Evolutionary conservation across 2,329 filamentous ascomycete species (phyloP), one percentile per base, ranked within the genome.

Genomic region (Colletotrichum destructivum): DNA sequence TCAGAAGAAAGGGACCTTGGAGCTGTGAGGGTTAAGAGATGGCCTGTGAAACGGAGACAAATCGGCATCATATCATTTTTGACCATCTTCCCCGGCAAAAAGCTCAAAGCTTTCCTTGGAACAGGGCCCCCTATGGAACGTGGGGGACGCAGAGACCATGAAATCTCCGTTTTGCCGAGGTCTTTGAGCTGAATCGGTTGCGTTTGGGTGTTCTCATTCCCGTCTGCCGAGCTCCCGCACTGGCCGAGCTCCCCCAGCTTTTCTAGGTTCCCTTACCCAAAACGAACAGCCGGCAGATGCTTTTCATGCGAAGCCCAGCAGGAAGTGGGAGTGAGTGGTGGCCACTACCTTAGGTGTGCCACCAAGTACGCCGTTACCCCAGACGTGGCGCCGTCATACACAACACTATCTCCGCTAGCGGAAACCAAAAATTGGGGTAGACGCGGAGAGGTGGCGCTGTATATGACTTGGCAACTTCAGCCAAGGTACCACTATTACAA

Each of bases 61-160:
- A 18, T 4, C 1, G 35, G 21, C 54, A 5, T n/a, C 11, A 23
- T 56, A n/a, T 56, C 35, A 18, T 7, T 26, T n/a, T 13, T 3
- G 26, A 35, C 18, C 8, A 56, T 26, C 38, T 42, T 16, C 31
- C 11, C 40, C 23, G 23, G 23, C 4, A n/a, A 23, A 23, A 23
- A 21, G 31, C 62, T 62, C 61, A 9, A 42, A 12, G 47, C 44
- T 47, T 47, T 26, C 21, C 16, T 23, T 16, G n/a, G 38, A 60
- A 57, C 65, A 60, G 35, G n/a, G 68, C 46, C 64, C 40, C 40
- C 23, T 56, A 56, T 42, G 68, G 59, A 61, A 61, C 35, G 57
- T 59, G 26, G 46, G 69, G 63, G 52, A 47, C 52, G n/a, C 26
- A 35, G 31, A 42, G 31, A 52, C 15, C n/a, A 16, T 21, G 44